Conservation (phyloP, 2,329 filamentous ascomycete genomes). For the Colletotrichum costaricense region DNA sequence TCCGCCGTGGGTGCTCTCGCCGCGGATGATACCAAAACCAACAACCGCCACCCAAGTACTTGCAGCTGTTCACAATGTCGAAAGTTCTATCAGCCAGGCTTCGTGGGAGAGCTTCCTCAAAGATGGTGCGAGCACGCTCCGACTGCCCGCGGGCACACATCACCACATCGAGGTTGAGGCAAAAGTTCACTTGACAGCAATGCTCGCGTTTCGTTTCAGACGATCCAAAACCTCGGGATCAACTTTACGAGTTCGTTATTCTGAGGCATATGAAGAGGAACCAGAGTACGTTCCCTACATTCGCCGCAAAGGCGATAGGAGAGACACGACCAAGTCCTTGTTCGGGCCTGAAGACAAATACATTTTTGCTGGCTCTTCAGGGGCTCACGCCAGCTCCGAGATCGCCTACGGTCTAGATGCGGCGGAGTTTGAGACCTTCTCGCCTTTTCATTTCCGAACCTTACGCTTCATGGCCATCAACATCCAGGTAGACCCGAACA, state of each 20-base stretch:
- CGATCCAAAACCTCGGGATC: neutral
- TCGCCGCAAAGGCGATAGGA: slow-evolving; percentile 3
- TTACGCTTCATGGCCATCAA: slow-evolving; percentile 25
- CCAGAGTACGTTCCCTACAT: neutral
- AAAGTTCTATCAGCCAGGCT: neutral
- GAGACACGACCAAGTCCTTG: neutral
- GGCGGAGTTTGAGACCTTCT: slow-evolving; percentile 4
- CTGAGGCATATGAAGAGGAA: slow-evolving; percentile 21
- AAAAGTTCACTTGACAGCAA: neutral
- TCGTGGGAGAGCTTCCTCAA: neutral
- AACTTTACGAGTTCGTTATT: slow-evolving; percentile 1
- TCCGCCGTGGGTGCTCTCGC: neutral
- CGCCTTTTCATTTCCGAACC: slow-evolving; percentile 39
- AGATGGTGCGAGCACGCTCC: neutral
- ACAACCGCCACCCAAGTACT: neutral
- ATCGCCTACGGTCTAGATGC: neutral
- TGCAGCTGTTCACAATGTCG: neutral
- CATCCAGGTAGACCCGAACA: slow-evolving; percentile 5
- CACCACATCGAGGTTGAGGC: slow-evolving; percentile 8
- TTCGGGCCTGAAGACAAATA: slow-evolving; percentile 11
- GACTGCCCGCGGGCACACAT: neutral
- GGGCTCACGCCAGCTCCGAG: neutral
- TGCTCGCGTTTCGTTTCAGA: neutral
- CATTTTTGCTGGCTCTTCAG: neutral
- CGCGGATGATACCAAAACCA: neutral